Evolutionary conservation across 2,329 filamentous ascomycete genomes (phyloP), one percentile per base, ranked within the genome.

Genomic region (Apiospora hydei): DNA sequence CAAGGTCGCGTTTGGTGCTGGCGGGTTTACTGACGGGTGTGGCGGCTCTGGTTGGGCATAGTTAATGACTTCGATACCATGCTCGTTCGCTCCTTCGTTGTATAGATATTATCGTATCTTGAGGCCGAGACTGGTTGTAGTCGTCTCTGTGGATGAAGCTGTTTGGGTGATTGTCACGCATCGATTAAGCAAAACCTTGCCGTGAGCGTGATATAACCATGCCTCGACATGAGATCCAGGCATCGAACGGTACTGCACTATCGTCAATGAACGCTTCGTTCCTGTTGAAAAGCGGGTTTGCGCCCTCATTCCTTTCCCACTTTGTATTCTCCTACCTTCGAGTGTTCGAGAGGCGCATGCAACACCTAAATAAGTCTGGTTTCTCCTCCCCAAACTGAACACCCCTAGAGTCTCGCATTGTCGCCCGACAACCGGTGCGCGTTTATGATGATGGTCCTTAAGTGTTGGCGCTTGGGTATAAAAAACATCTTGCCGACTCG

Each of bases 1-100:
- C 71, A 67, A 66, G 72, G 70, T 70, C 26, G 67, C 67, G 13
- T n/a, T 44, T 8, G 64, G 64, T 26, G 64, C 64, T 18, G 64
- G 64, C 41, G 64, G 64, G 38, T 67, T 67, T 30, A 67, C 64
- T 16, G 18, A 67, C 64, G 64, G 64, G 3, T 44, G 41, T 44
- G 64, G n/a, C 21, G 47, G 47, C 11, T 51, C 47, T 51, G n/a
- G 47, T n/a, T 51, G 47, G 47, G 47, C 51, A 24, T 57, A 43
- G 41, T 43, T 43, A 43, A 13, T 43, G 8, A 43, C 41, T 43
- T 43, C 8, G 41, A 43, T 11, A 43, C 10, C 13, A 38, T 3
- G 10, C 13, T 43, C 41, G 13, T 43, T 14, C 10, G 2, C 10
- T 11, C 41, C 10, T 14, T 8, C 41, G 10, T 43, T 43, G 38